Conservation (phyloP, 805 yeast species). For the Lachancea sp. region DNA sequence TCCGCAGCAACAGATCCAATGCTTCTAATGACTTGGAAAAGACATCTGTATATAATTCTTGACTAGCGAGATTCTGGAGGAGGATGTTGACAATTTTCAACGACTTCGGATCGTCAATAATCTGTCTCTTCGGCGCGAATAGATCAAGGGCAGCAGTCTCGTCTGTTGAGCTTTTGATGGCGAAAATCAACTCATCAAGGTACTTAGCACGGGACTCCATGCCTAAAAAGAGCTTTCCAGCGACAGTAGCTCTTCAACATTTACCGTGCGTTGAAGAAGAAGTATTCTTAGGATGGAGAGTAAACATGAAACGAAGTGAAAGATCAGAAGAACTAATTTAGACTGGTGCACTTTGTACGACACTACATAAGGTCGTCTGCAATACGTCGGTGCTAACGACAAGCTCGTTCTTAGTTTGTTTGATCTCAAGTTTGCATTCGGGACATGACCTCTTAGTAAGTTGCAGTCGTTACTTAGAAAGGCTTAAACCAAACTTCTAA, state of each 20-base stretch:
- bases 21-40: constrained; percentile 27
- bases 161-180: constrained; percentile 15
- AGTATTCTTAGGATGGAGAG: not conserved
- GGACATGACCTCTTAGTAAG: too few relatives aligned
- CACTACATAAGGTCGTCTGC: too few relatives aligned
- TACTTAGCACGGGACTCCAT: constrained; percentile 23
- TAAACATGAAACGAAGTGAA: too few relatives aligned
- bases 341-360: too few relatives aligned
- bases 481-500: too few relatives aligned
- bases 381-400: too few relatives aligned
- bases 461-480: too few relatives aligned
- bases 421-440: too few relatives aligned
- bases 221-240: not conserved
- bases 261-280: not conserved
- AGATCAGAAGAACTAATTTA: too few relatives aligned
- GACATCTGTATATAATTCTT: constrained; percentile 10
- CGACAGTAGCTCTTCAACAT: not conserved
- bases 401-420: too few relatives aligned
- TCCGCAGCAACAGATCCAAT: constrained; percentile 21
- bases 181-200: constrained; percentile 27
- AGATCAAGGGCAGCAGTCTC: not conserved
- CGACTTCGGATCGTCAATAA: constrained; percentile 11
- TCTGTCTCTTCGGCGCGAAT: constrained; percentile 1
- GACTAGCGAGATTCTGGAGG: constrained; percentile 10
- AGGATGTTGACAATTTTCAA: constrained; percentile 7